phyloP scores from a whole-genome alignment of 2,329 filamentous ascomycete species.

The Phaeosphaeria sp. region DNA sequence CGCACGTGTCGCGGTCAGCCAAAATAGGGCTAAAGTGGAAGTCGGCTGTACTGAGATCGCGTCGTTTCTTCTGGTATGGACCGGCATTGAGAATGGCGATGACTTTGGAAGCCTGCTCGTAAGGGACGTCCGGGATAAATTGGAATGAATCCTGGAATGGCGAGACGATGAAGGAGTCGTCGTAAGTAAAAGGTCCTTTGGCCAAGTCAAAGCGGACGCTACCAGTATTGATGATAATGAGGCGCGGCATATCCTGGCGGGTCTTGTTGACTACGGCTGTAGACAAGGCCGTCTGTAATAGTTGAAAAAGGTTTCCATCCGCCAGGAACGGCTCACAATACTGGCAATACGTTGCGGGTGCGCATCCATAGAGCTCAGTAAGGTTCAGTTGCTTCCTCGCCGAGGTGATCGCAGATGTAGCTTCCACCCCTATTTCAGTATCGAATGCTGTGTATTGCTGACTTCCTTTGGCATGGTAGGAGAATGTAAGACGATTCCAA shows the following conservation, averaged over 20 bases:
- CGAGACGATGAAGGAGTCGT: constrained; percentile 61
- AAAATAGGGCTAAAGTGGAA: constrained; percentile 48
- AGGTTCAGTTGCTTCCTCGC: constrained; percentile 62
- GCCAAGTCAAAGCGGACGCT: constrained; percentile 67
- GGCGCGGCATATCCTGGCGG: constrained; percentile 58
- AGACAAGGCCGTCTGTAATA: constrained; percentile 60
- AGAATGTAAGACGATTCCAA: constrained; percentile 71
- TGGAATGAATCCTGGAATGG: constrained; percentile 62
- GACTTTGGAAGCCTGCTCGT: constrained; percentile 51
- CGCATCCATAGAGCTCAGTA: constrained; percentile 65
- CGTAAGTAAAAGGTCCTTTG: constrained; percentile 67
- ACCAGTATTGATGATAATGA: constrained; percentile 68
- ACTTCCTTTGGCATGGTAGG: constrained; percentile 65
- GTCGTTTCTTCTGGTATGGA: constrained; percentile 44
- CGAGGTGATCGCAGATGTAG: constrained; percentile 59
- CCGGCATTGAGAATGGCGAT: constrained; percentile 54
- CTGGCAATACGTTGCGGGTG: constrained; percentile 65
- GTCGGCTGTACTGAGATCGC: constrained; percentile 35
- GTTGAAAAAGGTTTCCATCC: constrained; percentile 61
- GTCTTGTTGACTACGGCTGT: constrained; percentile 60
- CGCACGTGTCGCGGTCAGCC: constrained; percentile 54
- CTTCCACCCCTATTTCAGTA: constrained; percentile 53
- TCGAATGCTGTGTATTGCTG: constrained; percentile 56
- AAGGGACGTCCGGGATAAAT: constrained; percentile 62
- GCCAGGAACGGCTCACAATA: constrained; percentile 61